A percentile compares a stretch with the other conserved stretches of the same genome.
Evolutionary conservation across 257 asterid genomes (phyloP).

Genomic region (Jasminum sambac): DNA sequence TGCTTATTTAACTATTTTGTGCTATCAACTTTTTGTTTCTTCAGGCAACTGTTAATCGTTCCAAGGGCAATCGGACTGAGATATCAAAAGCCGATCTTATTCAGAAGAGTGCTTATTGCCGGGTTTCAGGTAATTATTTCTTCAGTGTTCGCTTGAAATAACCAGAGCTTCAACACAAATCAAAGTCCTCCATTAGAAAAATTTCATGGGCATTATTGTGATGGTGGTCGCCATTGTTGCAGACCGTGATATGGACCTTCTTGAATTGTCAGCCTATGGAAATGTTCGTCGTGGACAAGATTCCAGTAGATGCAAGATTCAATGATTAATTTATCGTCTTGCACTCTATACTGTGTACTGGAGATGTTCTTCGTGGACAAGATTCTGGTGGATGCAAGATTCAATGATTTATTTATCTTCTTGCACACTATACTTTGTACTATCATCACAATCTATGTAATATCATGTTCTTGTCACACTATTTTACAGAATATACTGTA

Average conservation of each 20-base stretch:
- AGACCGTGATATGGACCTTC: conserved; percentile 97
- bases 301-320: conserved; percentile 84
- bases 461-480: conserved; percentile 13
- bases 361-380: conserved; percentile 69
- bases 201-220: not conserved
- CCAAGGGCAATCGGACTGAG: conserved; percentile 91
- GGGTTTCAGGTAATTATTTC: conserved; percentile 62
- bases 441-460: conserved; percentile 2
- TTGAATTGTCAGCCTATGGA: conserved; percentile 88
- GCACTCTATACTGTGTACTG: no score
- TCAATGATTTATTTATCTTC: conserved; percentile 40
- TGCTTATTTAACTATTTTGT: not conserved
- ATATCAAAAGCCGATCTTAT: conserved; percentile 78
- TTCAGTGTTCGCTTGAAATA: conserved; percentile 8
- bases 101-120: conserved; percentile 83
- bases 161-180: not conserved
- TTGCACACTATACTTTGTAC: no score
- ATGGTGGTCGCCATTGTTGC: conserved; percentile 24
- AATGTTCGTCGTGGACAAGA: conserved; percentile 71
- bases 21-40: conserved; percentile 21
- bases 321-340: conserved; percentile 30
- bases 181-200: not conserved
- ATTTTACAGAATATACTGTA: not conserved
- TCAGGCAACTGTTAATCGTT: conserved; percentile 88
- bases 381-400: conserved; percentile 85